These are phyloP conservation scores for Aspergillus haitiensis DNA, from an alignment of 495 filamentous ascomycete species.

Conservation along the genomic window DNA sequence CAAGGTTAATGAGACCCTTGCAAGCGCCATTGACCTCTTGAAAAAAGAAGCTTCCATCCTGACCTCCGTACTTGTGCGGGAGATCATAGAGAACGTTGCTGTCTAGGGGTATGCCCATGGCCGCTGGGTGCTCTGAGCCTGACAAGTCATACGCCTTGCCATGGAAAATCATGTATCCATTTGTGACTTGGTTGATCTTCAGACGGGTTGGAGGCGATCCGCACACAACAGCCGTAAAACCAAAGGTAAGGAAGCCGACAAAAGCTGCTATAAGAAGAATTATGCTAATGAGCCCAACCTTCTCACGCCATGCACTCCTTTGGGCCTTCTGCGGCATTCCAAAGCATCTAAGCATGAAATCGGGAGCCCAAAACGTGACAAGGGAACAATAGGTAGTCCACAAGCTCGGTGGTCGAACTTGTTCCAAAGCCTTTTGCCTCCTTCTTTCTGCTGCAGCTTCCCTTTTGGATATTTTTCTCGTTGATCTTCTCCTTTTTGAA, in stretches of 20 bases:
- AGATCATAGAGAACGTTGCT: conserved; percentile 85
- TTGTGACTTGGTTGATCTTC: conserved; percentile 74
- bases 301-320: conserved; percentile 95
- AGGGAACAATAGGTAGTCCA: conserved; percentile 96
- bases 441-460: conserved; percentile 58
- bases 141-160: conserved; percentile 81
- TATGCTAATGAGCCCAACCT: conserved; percentile 94
- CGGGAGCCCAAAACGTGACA: conserved; percentile 93
- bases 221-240: conserved; percentile 89
- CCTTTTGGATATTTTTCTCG: conserved; percentile 50
- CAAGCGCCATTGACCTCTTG: conserved; percentile 98
- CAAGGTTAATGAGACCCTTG: conserved; percentile 81
- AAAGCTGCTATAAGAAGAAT: conserved; percentile 84
- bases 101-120: conserved; percentile 66
- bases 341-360: conserved; percentile 78
- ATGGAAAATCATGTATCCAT: conserved; percentile 94
- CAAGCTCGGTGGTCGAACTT: conserved; percentile 75
- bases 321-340: conserved; percentile 87
- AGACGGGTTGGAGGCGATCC: conserved; percentile 64
- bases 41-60: conserved; percentile 95
- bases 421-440: conserved; percentile 64
- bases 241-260: conserved; percentile 96
- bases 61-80: conserved; percentile 72
- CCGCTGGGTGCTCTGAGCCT: conserved; percentile 72
- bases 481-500: conserved; percentile 51